Conservation (phyloP, 2,329 filamentous ascomycete genomes). For the Trichoderma sp. region DNA sequence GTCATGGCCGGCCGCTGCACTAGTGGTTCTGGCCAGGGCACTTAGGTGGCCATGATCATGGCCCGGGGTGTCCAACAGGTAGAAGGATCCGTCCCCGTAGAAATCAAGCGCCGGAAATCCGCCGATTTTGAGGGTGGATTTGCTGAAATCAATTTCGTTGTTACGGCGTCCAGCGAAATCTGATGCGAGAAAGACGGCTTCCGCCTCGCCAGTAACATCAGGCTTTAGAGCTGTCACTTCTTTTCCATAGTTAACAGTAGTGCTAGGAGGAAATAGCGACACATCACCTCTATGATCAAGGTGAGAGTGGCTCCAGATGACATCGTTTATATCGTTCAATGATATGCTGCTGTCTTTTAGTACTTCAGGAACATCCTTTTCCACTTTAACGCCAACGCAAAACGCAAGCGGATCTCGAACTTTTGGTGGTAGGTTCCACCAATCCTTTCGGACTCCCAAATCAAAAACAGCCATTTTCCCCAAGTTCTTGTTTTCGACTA, state of each 20-base stretch:
- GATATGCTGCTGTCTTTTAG: neutral
- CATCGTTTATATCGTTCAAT: constrained; percentile 22
- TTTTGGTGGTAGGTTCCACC: constrained; percentile 5
- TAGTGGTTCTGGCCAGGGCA: constrained; percentile 23
- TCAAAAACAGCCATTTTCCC: neutral
- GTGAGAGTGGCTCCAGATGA: constrained; percentile 32
- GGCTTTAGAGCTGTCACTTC: constrained; percentile 18
- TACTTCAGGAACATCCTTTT: neutral
- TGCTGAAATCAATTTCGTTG: constrained; percentile 23
- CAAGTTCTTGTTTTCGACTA: constrained; percentile 2
- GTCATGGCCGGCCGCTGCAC: neutral
- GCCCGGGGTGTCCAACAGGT: constrained; percentile 36
- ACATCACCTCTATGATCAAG: constrained; percentile 31
- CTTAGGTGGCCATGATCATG: constrained; percentile 26
- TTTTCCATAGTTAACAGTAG: constrained; percentile 26
- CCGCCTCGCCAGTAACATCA: constrained; percentile 19
- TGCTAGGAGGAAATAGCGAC: constrained; percentile 26
- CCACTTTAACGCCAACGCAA: neutral
- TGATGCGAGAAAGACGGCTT: constrained; percentile 19
- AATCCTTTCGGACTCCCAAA: constrained; percentile 1
- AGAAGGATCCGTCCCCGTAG: constrained; percentile 41
- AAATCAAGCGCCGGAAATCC: constrained; percentile 40
- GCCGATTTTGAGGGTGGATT: constrained; percentile 28
- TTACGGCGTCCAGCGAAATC: constrained; percentile 23
- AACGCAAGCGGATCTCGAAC: constrained; percentile 5